Conservation (phyloP, 2,329 filamentous ascomycete genomes). For the Colletotrichum sp. region DNA sequence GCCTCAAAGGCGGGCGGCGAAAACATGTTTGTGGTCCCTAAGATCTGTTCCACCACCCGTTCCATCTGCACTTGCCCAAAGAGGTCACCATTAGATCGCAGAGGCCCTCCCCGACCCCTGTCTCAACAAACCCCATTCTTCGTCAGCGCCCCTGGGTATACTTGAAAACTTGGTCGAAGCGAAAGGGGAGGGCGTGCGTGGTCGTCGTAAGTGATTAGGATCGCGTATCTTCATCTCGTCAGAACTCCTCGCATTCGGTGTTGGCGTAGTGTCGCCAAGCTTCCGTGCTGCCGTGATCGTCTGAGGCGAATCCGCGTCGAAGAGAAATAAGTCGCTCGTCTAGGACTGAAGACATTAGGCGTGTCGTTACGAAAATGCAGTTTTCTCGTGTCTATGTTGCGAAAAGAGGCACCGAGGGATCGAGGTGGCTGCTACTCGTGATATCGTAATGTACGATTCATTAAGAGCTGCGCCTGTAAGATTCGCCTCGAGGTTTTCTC, state of each 20-base stretch:
- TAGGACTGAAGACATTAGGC: slow-evolving; percentile 36
- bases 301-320: slow-evolving; percentile 24
- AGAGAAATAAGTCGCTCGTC: slow-evolving; percentile 31
- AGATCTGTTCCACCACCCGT: background rate
- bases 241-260: background rate
- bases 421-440: slow-evolving; percentile 9
- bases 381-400: slow-evolving; percentile 33
- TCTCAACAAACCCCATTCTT: slow-evolving; percentile 32
- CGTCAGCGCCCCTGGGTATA: slow-evolving; percentile 38
- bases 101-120: slow-evolving; percentile 33
- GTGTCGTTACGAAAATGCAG: slow-evolving; percentile 37
- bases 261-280: background rate
- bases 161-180: slow-evolving; percentile 37
- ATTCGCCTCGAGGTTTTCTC: background rate
- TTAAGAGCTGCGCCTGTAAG: background rate
- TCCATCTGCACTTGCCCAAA: background rate
- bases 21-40: background rate
- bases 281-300: slow-evolving; percentile 13
- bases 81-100: slow-evolving; percentile 26
- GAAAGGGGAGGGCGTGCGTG: slow-evolving; percentile 35
- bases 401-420: slow-evolving; percentile 16
- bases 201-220: slow-evolving; percentile 30
- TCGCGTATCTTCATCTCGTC: slow-evolving; percentile 26
- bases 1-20: background rate
- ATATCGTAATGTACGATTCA: slow-evolving; percentile 3